Percentiles rank a stretch among this genome's conserved stretches.
phyloP scores from a whole-genome alignment of 129 eudicot species.

The Pulicaria dysenterica region DNA sequence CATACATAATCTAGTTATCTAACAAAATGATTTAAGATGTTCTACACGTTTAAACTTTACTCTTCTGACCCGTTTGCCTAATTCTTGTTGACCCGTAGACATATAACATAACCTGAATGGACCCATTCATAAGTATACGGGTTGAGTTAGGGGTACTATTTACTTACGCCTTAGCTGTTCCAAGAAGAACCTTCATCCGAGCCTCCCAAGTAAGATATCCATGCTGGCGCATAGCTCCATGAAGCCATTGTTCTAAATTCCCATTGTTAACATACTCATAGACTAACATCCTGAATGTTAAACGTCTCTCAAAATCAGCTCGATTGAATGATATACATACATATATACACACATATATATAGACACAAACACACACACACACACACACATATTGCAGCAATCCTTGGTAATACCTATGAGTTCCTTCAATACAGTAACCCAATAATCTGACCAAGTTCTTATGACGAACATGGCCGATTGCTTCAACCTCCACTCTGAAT shows the following conservation, averaged over 20 bases:
- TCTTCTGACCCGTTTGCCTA: neutral
- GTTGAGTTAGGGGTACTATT: neutral
- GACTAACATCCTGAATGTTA: constrained; percentile 63
- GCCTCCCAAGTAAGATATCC: constrained; percentile 95
- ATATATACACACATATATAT: neutral
- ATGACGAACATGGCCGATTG: constrained; percentile 91
- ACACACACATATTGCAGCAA: neutral
- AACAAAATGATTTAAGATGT: neutral
- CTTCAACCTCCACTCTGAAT: constrained; percentile 86
- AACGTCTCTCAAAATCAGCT: neutral
- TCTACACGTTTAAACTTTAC: neutral
- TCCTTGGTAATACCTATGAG: constrained; percentile 59
- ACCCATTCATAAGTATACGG: too few relatives aligned
- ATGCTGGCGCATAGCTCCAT: constrained; percentile 85
- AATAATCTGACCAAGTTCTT: constrained; percentile 81
- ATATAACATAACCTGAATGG: neutral
- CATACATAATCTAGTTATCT: neutral
- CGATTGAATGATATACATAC: neutral
- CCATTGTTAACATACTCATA: constrained; percentile 87
- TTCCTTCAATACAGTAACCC: constrained; percentile 90
- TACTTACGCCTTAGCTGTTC: constrained; percentile 94
- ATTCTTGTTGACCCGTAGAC: neutral
- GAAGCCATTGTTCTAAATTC: constrained; percentile 90
- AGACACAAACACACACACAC: too few relatives aligned
- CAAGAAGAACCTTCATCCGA: constrained; percentile 80